A percentile compares a stretch with the other conserved stretches of the same genome.
phyloP scores from a whole-genome alignment of 306 rosid genomes.

The Lathyrus sativus region DNA sequence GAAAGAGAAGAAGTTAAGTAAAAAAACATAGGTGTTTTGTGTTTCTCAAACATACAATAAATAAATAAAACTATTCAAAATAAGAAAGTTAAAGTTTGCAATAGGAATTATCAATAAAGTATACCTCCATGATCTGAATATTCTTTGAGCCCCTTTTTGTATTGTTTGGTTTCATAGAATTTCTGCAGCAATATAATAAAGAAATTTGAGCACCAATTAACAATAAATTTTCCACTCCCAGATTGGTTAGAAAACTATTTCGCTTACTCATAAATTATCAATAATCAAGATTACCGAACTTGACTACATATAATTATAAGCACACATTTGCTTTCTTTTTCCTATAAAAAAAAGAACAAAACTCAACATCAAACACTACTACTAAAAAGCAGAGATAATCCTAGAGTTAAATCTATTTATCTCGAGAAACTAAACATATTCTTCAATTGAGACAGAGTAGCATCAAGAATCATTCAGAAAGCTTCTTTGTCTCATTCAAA shows the following conservation, averaged over 20 bases:
- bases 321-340: not conserved
- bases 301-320: not conserved
- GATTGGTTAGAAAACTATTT: not conserved
- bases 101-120: constrained; percentile 1
- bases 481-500: no score
- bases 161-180: constrained; percentile 95
- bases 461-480: no score
- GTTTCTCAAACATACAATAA: constrained; percentile 12
- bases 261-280: constrained; percentile 8
- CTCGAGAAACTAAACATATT: constrained; percentile 21
- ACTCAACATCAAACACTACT: constrained; percentile 14
- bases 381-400: constrained; percentile 10
- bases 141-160: constrained; percentile 91
- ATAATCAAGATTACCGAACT: not conserved
- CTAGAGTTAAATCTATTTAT: constrained; percentile 12
- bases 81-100: not conserved
- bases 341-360: constrained; percentile 17
- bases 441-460: constrained; percentile 16
- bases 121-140: constrained; percentile 97
- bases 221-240: not conserved
- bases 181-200: constrained; percentile 53
- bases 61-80: constrained; percentile 5
- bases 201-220: constrained; percentile 30
- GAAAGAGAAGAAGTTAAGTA: not conserved
- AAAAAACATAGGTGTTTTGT: not conserved